Evolutionary conservation across 2,329 filamentous ascomycete genomes (phyloP).

Genomic region (Cladosporium sp.): DNA sequence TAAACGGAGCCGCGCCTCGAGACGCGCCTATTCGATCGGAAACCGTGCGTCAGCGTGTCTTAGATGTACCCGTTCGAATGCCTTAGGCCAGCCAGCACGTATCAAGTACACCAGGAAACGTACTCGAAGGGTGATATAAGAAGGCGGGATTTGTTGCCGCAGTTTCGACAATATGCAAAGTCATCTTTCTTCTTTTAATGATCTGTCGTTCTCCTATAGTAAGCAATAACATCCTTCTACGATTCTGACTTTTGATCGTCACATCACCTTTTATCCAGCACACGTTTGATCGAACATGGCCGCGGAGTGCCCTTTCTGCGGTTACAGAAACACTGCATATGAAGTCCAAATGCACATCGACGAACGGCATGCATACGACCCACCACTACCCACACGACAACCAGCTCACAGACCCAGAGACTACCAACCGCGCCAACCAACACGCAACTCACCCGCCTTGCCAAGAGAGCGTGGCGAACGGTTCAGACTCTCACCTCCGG

Average conservation of each 20-base stretch:
- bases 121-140: background rate
- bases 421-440: too few species aligned
- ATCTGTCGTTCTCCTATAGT: too few species aligned
- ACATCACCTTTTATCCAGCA: too few species aligned
- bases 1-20: background rate
- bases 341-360: constrained; percentile 3
- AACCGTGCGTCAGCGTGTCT: background rate
- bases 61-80: background rate
- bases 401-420: too few species aligned
- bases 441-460: background rate
- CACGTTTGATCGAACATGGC: background rate
- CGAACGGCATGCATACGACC: background rate
- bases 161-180: too few species aligned
- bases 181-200: too few species aligned
- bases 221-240: too few species aligned
- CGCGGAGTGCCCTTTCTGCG: background rate
- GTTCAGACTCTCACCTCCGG: background rate
- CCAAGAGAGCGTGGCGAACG: background rate
- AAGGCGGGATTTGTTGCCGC: background rate
- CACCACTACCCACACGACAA: too few species aligned
- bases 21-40: background rate
- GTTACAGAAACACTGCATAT: background rate
- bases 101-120: background rate
- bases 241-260: too few species aligned
- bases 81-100: background rate